Conservation (phyloP, 805 yeast species). For the Metschnikowia matae region DNA sequence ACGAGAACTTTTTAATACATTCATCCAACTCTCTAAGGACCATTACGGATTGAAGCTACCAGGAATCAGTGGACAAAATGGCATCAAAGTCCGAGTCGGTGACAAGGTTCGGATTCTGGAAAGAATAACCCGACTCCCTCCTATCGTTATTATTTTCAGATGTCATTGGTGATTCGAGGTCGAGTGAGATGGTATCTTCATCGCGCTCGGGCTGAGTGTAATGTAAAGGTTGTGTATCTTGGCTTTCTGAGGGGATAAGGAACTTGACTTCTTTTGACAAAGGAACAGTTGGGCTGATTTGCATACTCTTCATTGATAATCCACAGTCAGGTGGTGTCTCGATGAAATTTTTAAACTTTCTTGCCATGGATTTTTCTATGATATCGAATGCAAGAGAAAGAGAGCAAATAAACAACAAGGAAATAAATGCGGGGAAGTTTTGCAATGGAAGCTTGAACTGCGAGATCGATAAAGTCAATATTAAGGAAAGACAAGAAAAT, state of each 20-base stretch:
- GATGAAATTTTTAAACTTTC: neutral
- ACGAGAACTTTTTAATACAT: conserved; percentile 10
- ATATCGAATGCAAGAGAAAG: neutral
- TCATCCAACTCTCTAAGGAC: neutral
- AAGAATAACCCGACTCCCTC: neutral
- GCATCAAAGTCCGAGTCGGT: conserved; percentile 1
- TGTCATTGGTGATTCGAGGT: neutral
- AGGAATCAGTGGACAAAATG: neutral
- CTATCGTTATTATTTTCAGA: neutral
- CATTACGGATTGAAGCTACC: neutral
- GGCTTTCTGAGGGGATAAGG: neutral
- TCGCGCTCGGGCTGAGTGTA: neutral
- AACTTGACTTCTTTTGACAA: neutral
- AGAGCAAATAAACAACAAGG: neutral
- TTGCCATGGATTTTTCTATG: neutral
- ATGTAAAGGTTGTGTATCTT: neutral
- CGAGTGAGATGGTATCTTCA: neutral
- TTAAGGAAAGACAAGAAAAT: neutral
- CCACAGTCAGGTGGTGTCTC: neutral
- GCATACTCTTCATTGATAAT: neutral
- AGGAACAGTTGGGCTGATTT: neutral
- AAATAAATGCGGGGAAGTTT: neutral
- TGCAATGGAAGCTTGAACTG: neutral
- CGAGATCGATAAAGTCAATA: neutral
- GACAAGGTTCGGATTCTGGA: neutral